Base-by-base conservation (phyloP, 495 filamentous ascomycete species). In the Massariosphaeria phaeospora region DNA sequence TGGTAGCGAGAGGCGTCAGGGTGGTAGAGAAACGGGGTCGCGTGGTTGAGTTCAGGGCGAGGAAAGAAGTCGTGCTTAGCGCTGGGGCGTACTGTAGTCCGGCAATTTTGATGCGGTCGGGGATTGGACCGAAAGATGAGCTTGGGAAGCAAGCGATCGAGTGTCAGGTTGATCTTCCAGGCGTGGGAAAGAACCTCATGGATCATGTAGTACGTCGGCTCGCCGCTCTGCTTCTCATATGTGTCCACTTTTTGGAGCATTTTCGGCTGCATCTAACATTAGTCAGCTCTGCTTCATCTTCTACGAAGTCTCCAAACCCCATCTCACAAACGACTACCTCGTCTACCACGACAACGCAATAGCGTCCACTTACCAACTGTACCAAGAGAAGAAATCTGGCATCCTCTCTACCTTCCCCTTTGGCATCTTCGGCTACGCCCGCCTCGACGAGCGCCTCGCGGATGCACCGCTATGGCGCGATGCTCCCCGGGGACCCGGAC, bases 401-500 rank as follows among this genome's bases (percentile, higher is more conserved):
- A 12, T 52, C 7, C 52, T 61, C 1, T 57, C 52, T 24, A 50
- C 46, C 17, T 56, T 57, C 17, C 58, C 52, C 26, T 57, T 57
- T 26, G 78, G 79, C 41, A 61, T 68, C 10, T 79, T 79, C 53
- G 78, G 73, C 10, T 82, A 72, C 59, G 72, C 76, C 8, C 70
- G 77, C 25, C 52, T 57, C 1, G 52, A 57, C 23, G 38, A 45
- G 20, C 44, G 52, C 8, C 40, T 61, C 13, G 31, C 29, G 23
- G 47, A 61, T 26, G 2, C 7, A 10, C 3, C 7, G 5, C 36
- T 57, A 9, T 62, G 80, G 23, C 72, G 76, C 57, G 67, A 76
- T 8, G 73, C 75, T 15, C n/a, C n/a, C n/a, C n/a, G n/a, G n/a
- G n/a, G 18, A n/a, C 13, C 4, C 12, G 57, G 50, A 33, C 44